Conservation (phyloP, 768 basidiomycete genomes). For the Hemileccinum rubropunctum region DNA sequence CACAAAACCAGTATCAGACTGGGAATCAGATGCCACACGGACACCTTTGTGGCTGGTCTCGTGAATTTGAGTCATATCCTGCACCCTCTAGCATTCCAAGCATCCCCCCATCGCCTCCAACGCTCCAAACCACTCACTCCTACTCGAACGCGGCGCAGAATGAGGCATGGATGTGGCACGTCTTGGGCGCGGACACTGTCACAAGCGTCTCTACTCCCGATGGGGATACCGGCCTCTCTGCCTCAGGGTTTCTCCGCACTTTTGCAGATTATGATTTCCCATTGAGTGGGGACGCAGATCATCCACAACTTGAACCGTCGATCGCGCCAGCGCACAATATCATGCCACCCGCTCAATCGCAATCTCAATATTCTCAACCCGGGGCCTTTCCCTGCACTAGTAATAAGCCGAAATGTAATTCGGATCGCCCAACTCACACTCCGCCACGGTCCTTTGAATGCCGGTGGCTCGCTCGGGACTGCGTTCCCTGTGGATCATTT, state of each 20-base stretch:
- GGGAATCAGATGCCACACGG: neutral
- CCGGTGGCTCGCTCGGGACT: conserved; percentile 9
- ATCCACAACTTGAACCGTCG: neutral
- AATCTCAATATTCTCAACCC: neutral
- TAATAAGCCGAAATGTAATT: neutral
- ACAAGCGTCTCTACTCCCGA: neutral
- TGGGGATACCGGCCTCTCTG: neutral
- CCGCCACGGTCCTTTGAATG: conserved; percentile 1
- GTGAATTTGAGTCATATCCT: neutral
- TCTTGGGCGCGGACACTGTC: neutral
- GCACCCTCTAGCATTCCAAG: neutral
- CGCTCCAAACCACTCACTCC: neutral
- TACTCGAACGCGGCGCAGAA: neutral
- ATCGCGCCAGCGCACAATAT: neutral
- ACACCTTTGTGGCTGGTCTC: neutral
- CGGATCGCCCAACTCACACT: neutral
- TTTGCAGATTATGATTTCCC: neutral
- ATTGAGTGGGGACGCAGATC: neutral
- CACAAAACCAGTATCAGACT: neutral
- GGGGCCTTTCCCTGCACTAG: neutral
- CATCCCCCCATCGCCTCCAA: neutral
- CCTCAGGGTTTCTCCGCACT: neutral
- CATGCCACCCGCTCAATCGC: neutral
- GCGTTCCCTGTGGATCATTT: neutral
- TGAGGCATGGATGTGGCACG: neutral